Conservation (phyloP, 2,329 filamentous ascomycete genomes). For the Colletotrichum sidae region DNA sequence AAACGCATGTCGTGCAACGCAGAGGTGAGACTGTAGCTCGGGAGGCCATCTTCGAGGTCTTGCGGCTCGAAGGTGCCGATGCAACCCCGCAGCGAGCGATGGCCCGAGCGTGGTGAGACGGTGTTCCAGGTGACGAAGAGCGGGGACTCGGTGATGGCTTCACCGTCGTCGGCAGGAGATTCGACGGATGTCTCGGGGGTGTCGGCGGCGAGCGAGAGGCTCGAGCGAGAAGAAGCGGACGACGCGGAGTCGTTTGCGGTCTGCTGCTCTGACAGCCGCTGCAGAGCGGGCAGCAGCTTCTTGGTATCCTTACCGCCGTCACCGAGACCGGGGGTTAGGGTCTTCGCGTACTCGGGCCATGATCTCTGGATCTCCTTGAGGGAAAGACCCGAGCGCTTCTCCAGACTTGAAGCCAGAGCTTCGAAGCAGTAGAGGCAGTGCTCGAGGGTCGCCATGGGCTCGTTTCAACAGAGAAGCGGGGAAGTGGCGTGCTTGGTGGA, state of each 20-base stretch:
- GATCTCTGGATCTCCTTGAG: slow-evolving; percentile 78
- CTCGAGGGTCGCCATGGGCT: slow-evolving; percentile 80
- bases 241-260: slow-evolving; percentile 42
- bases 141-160: slow-evolving; percentile 67
- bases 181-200: slow-evolving; percentile 59
- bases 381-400: slow-evolving; percentile 73
- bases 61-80: slow-evolving; percentile 93
- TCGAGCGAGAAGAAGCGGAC: slow-evolving; percentile 49
- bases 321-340: slow-evolving; percentile 34
- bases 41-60: slow-evolving; percentile 78
- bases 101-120: slow-evolving; percentile 63
- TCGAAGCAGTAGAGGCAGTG: slow-evolving; percentile 98
- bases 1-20: slow-evolving; percentile 74
- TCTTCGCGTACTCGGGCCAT: slow-evolving; percentile 60
- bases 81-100: slow-evolving; percentile 85
- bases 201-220: slow-evolving; percentile 51
- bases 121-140: slow-evolving; percentile 98
- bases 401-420: slow-evolving; percentile 79
- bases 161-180: slow-evolving; percentile 47
- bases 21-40: slow-evolving; percentile 86
- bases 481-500: slow-evolving; percentile 14
- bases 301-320: slow-evolving; percentile 41
- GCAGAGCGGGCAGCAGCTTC: slow-evolving; percentile 56
- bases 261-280: slow-evolving; percentile 50
- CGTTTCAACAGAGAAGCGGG: slow-evolving; percentile 17